Base-by-base conservation (phyloP, 2,329 filamentous ascomycete genomes). In the Apiospora arundinis region DNA sequence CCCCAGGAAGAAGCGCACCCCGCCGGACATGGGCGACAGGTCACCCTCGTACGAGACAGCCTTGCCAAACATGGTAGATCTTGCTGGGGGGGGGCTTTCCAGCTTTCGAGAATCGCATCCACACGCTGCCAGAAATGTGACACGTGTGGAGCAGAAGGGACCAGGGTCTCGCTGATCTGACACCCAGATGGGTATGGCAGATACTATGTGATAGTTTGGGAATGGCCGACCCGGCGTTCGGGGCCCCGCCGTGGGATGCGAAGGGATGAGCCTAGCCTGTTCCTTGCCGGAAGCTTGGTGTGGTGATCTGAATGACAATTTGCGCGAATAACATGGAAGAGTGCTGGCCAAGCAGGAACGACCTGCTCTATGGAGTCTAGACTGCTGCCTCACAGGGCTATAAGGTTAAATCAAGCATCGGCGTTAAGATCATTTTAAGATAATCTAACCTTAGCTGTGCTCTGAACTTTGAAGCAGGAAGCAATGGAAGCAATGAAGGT, bases 271-370 rank as follows among this genome's bases (percentile, higher is more conserved):
- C 21, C 28, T 63, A 40, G n/a, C 32, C 5, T 0, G 2, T 37
- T 63, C 9, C 7, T 9, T 60, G 56, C 32, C 32, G 56, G 56
- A 63, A 63, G 56, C 56, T 63, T 63, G 56, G 56, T 63, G 12
- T 7, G 56, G 9, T 63, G 56, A 63, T 63, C 32, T 40, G 56
- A 21, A 60, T 16, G 28, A 37, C 25, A 16, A n/a, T 7, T n/a
- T 3, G 28, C 16, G 0, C 21, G 23, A 16, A 16, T 45, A 14
- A 16, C 1, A 2, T 16, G 42, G 14, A 45, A 45, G 16, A 6
- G 16, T 37, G 7, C 16, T 60, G 42, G 42, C 2, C 42, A 45
- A 16, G 42, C 28, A 32, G 18, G 4, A 11, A 1, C 14, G 52
- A 28, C 28, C 14, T 56, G 4, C 25, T 32, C 16, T 32, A 6